Evolutionary conservation across 2,329 filamentous ascomycete species (phyloP), one percentile per base, ranked within the genome.

Genomic region (Blastomyces percursus): DNA sequence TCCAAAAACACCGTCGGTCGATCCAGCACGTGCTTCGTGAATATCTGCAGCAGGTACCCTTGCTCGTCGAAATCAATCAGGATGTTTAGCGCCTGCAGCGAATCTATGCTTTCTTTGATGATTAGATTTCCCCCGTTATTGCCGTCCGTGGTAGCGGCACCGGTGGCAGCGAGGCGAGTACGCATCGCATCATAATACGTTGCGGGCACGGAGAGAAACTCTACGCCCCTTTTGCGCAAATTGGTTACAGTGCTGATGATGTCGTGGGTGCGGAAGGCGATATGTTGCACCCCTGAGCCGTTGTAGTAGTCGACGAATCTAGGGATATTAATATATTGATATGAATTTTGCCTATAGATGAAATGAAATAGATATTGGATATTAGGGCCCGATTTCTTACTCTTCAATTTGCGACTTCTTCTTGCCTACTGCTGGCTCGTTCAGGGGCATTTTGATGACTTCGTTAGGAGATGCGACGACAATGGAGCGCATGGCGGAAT

Each of bases 381-480:
- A 38, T 46, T 21, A 59, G 40, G 52, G 9, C 12, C 32, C 4
- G 30, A 32, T 32, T 48, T 46, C 64, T 71, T 85, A 91, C 79
- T 96, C 91, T 75, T 96, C 91, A 66, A 96, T 96, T 77, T 96
- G 92, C 2, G 85, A 89, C 75, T 89, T 89, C 77, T 89, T 91
- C 79, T 91, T 91, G 60, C 91, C 91, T 0, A 81, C 77, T 0
- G 91, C 91, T 0, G 91, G 92, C 79, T 96, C 91, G 79, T 96
- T 96, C 82, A 96, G 93, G 68, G 92, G 92, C 90, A 96, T 96
- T 79, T 96, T 96, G 77, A 96, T 90, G 4, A 87, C 76, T 66
- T 91, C 87, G 78, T 91, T 89, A 62, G 85, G 84, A 30, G 86
- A 90, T 54, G 88, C 85, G 87, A 96, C 93, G 71, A 96, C 92